Evolutionary conservation across 2,329 filamentous ascomycete genomes (phyloP).

Genomic region (Penicillium glabrum): DNA sequence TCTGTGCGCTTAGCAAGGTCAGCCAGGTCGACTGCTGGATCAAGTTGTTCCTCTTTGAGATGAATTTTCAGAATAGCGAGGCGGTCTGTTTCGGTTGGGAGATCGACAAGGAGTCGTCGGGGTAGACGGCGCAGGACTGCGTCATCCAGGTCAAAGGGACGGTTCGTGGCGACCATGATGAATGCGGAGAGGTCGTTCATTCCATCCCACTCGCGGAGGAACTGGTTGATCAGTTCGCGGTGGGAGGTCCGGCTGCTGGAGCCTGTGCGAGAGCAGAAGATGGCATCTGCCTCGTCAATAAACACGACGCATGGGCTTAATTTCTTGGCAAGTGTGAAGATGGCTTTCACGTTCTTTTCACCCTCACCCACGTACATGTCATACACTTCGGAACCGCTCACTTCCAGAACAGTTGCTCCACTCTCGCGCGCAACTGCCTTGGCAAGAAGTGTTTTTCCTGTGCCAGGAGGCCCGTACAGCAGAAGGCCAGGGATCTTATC

Average conservation of each 20-base stretch:
- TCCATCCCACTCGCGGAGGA: slow-evolving; percentile 94
- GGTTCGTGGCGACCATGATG: slow-evolving; percentile 97
- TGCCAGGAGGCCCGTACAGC: slow-evolving; percentile 78
- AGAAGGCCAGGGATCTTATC: slow-evolving; percentile 89
- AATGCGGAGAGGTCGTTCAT: slow-evolving; percentile 82
- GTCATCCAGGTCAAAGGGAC: slow-evolving; percentile 86
- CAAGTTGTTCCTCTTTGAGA: slow-evolving; percentile 48
- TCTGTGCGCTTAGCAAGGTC: slow-evolving; percentile 47
- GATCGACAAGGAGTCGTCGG: slow-evolving; percentile 49
- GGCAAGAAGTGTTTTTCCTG: slow-evolving; percentile 66
- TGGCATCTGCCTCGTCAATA: slow-evolving; percentile 93
- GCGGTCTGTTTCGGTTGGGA: slow-evolving; percentile 48
- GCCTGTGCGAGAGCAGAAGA: slow-evolving; percentile 73
- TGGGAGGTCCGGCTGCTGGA: slow-evolving; percentile 68
- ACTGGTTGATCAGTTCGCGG: slow-evolving; percentile 93
- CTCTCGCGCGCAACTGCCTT: slow-evolving; percentile 66
- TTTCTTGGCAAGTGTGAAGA: slow-evolving; percentile 89
- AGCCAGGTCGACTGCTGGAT: slow-evolving; percentile 41
- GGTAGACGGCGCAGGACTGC: slow-evolving; percentile 54
- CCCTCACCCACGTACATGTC: slow-evolving; percentile 96
- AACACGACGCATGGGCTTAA: slow-evolving; percentile 91
- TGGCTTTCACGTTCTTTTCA: slow-evolving; percentile 91
- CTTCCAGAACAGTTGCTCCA: slow-evolving; percentile 72
- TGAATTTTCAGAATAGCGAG: slow-evolving; percentile 51
- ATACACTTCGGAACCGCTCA: slow-evolving; percentile 87